phyloP scores from a whole-genome alignment of 164 flowering plant genomes.

The Cinnamomum chago region DNA sequence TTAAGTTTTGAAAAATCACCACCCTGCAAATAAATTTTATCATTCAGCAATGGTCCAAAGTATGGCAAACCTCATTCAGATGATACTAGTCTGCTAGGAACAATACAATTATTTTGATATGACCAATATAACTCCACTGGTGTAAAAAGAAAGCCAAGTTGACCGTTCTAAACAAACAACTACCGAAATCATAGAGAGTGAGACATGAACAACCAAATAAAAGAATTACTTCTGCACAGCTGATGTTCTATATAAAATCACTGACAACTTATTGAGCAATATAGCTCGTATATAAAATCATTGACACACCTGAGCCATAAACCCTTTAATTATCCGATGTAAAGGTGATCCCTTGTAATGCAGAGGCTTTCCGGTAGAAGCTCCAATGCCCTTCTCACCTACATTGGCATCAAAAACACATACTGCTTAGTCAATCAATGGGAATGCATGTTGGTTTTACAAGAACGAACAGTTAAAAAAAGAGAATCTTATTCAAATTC shows the following conservation, averaged over 20 bases:
- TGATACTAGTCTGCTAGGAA: not conserved
- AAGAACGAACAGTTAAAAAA: too few relatives aligned
- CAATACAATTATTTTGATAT: constrained; percentile 29
- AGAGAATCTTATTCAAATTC: too few relatives aligned
- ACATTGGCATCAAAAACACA: not conserved
- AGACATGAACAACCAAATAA: constrained; percentile 42
- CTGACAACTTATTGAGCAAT: constrained; percentile 18
- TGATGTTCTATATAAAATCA: constrained; percentile 19
- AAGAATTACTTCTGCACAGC: too few relatives aligned
- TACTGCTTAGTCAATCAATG: not conserved
- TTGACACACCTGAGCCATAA: constrained; percentile 71
- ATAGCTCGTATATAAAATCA: not conserved
- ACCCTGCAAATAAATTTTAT: constrained; percentile 48
- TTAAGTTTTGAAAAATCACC: constrained; percentile 78
- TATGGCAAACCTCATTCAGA: not conserved
- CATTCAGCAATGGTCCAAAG: not conserved
- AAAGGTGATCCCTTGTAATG: constrained; percentile 87
- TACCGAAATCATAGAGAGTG: constrained; percentile 76
- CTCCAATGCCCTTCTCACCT: constrained; percentile 45
- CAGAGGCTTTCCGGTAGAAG: constrained; percentile 58
- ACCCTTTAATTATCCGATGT: constrained; percentile 69
- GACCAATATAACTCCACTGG: too few relatives aligned
- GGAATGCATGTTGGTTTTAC: not conserved
- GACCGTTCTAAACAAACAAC: constrained; percentile 74
- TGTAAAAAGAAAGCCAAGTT: constrained; percentile 59